These are phyloP conservation scores for Hippophae rhamnoides DNA, from an alignment of 306 rosid species.

Conservation along the genomic window DNA sequence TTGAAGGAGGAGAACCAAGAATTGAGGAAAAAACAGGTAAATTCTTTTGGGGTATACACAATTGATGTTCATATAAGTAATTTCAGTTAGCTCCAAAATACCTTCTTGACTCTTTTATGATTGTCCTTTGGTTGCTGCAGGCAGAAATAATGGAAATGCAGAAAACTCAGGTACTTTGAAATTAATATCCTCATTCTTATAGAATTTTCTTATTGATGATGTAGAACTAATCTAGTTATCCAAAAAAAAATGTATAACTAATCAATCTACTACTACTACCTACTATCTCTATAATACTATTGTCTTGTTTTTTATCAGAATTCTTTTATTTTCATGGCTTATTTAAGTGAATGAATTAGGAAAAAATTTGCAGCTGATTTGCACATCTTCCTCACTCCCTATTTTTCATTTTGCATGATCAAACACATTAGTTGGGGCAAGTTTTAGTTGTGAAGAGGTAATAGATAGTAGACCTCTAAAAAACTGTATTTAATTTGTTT, in stretches of 20 bases:
- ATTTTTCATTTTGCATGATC: no score
- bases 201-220: not conserved
- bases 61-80: constrained; percentile 4
- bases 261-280: not conserved
- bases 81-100: no score
- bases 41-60: not conserved
- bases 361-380: no score
- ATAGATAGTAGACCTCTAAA: no score
- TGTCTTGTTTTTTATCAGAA: no score
- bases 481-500: no score
- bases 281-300: no score
- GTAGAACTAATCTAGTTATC: not conserved
- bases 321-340: no score
- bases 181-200: not conserved
- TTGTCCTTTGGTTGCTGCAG: constrained; percentile 35
- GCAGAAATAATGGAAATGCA: constrained; percentile 53
- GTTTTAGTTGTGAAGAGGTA: no score
- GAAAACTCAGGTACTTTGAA: constrained; percentile 48
- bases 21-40: constrained; percentile 64
- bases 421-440: no score
- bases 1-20: constrained; percentile 70
- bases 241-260: not conserved
- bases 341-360: no score
- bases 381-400: no score
- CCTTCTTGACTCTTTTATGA: constrained; percentile 8